A percentile compares a stretch with the other conserved stretches of the same genome.
Evolutionary conservation across 768 basidiomycete species (phyloP).

Genomic region (Mycena belliarum): DNA sequence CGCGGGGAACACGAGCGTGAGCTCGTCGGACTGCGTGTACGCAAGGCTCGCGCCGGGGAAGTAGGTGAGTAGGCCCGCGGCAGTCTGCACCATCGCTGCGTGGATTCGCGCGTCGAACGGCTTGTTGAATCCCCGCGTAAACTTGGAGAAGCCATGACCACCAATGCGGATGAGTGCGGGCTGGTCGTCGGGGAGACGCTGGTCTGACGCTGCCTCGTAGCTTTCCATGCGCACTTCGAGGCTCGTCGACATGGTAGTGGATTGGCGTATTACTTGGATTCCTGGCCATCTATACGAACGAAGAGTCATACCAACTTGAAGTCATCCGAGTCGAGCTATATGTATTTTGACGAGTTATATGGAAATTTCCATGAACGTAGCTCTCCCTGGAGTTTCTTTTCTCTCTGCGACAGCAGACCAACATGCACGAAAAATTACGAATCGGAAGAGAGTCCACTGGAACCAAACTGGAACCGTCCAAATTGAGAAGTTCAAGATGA

Average conservation of each 20-base stretch:
- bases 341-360: too few relatives aligned
- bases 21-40: slow-evolving; percentile 22
- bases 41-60: slow-evolving; percentile 20
- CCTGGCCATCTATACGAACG: too few relatives aligned
- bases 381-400: too few relatives aligned
- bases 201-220: slow-evolving; percentile 17
- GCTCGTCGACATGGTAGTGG: neutral
- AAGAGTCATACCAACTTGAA: too few relatives aligned
- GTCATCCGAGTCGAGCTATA: too few relatives aligned
- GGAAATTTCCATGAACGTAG: too few relatives aligned
- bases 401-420: too few relatives aligned
- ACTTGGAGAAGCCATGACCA: slow-evolving; percentile 20
- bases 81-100: slow-evolving; percentile 14
- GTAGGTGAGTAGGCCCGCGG: slow-evolving; percentile 11
- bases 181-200: slow-evolving; percentile 10
- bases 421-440: too few relatives aligned
- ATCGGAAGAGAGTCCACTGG: too few relatives aligned
- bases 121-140: slow-evolving; percentile 19
- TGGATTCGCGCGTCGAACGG: slow-evolving; percentile 20
- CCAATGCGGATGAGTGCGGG: slow-evolving; percentile 16
- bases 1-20: slow-evolving; percentile 17
- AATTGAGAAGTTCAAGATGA: too few relatives aligned
- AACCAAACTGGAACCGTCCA: too few relatives aligned
- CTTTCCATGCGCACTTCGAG: slow-evolving; percentile 19
- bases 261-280: neutral